A percentile compares a stretch with the other conserved stretches of the same genome.
These are phyloP conservation scores for Gonapodya sp. DNA, from an alignment of 192 early-diverging fungal species.

Conservation along the genomic window DNA sequence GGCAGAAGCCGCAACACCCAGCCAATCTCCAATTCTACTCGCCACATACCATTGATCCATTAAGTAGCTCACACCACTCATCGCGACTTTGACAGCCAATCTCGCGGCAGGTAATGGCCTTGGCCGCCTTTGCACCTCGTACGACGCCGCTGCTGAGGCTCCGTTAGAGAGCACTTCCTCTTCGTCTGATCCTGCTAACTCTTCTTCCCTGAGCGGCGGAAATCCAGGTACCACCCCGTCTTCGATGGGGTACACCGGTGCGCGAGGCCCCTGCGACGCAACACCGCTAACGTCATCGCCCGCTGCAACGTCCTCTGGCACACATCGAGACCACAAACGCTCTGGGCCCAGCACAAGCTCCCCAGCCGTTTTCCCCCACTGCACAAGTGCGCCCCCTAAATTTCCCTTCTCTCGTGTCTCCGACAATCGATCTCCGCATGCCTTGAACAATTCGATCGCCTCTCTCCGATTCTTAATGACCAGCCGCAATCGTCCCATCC, in stretches of 20 bases:
- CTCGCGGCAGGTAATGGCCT: not conserved
- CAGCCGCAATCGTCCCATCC: not conserved
- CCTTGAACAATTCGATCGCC: not conserved
- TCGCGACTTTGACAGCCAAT: not conserved
- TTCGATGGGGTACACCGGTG: not conserved
- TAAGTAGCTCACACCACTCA: not conserved
- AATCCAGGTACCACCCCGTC: not conserved
- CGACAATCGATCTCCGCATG: not conserved
- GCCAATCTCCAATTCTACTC: not conserved
- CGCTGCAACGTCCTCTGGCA: not conserved
- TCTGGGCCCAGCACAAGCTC: not conserved
- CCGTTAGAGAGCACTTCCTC: not conserved
- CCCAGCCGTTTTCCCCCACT: constrained; percentile 1
- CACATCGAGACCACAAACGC: not conserved
- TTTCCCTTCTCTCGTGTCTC: not conserved
- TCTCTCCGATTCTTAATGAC: not conserved
- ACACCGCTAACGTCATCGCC: not conserved
- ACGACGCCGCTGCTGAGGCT: too few relatives aligned
- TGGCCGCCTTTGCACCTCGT: not conserved
- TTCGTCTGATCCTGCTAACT: not conserved
- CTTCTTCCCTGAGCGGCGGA: not conserved
- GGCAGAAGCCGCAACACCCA: not conserved
- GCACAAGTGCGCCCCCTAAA: not conserved
- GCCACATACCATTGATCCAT: not conserved
- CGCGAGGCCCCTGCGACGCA: not conserved